phyloP scores from a whole-genome alignment of 208 protist species.

The Wallacemonas sp. region DNA sequence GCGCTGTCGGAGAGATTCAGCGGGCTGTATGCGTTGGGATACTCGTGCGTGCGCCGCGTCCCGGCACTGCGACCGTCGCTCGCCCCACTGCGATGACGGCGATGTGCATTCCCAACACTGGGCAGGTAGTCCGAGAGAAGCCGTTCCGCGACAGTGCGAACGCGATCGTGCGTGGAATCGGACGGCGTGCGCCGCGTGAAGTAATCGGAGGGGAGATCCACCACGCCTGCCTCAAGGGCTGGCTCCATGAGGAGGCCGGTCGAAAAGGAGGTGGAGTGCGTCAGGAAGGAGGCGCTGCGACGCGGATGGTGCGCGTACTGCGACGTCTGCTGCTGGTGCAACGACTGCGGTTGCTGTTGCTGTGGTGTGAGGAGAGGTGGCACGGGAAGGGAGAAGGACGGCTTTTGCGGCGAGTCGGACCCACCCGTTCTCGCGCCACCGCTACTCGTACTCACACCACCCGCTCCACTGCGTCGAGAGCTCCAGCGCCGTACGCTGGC shows the following conservation, averaged over 20 bases:
- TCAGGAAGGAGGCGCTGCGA: background rate
- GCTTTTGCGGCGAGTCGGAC: background rate
- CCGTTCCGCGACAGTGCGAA: background rate
- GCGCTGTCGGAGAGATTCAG: constrained; percentile 4
- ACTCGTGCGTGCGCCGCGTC: background rate
- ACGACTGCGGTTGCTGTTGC: background rate
- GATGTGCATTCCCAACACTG: background rate
- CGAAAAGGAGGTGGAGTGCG: constrained; percentile 9
- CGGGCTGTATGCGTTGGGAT: background rate
- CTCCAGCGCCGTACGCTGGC: no score
- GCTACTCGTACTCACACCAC: no score
- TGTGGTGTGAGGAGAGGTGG: no score
- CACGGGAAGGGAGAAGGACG: background rate
- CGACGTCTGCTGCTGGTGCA: background rate
- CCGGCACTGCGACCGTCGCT: background rate
- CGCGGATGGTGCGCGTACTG: no score
- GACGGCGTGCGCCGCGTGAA: background rate
- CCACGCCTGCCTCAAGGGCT: background rate
- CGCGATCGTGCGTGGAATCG: background rate
- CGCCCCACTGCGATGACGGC: background rate
- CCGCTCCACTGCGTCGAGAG: no score
- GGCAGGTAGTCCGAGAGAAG: background rate
- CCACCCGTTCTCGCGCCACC: no score
- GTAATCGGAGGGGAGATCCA: background rate
- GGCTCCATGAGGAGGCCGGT: background rate